Percentiles rank a stretch among this genome's conserved stretches.
phyloP scores from a whole-genome alignment of 176 grass and related monocot species.

The Saccharum officinarum region DNA sequence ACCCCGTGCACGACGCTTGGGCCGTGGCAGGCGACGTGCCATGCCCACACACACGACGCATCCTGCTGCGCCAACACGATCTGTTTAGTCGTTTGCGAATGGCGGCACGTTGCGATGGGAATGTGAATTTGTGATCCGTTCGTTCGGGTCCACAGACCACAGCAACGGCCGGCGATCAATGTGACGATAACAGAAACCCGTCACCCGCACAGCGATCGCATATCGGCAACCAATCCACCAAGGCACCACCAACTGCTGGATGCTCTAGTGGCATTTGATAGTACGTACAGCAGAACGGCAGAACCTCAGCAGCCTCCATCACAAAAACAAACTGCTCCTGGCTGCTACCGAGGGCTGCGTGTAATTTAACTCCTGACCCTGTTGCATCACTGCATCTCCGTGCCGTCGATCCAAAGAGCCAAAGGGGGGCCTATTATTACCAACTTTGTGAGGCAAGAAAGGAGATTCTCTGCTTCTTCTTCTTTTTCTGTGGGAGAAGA shows the following conservation, averaged over 20 bases:
- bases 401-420: background rate
- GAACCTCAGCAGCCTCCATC: background rate
- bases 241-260: background rate
- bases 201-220: background rate
- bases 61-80: background rate
- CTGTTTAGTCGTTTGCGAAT: background rate
- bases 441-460: background rate
- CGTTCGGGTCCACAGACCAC: background rate
- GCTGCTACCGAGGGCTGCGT: background rate
- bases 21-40: background rate
- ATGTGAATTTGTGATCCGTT: background rate
- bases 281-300: no score
- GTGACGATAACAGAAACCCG: background rate
- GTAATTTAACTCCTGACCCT: background rate
- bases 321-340: background rate
- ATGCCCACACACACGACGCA: background rate
- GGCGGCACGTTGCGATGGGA: background rate
- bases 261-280: background rate
- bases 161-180: background rate
- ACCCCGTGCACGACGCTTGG: background rate
- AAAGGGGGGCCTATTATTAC: background rate
- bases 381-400: background rate
- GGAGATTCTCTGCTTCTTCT: background rate
- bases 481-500: background rate
- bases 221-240: background rate